Evolutionary conservation across 2,329 filamentous ascomycete genomes (phyloP).

Genomic region (Phoma sp.): DNA sequence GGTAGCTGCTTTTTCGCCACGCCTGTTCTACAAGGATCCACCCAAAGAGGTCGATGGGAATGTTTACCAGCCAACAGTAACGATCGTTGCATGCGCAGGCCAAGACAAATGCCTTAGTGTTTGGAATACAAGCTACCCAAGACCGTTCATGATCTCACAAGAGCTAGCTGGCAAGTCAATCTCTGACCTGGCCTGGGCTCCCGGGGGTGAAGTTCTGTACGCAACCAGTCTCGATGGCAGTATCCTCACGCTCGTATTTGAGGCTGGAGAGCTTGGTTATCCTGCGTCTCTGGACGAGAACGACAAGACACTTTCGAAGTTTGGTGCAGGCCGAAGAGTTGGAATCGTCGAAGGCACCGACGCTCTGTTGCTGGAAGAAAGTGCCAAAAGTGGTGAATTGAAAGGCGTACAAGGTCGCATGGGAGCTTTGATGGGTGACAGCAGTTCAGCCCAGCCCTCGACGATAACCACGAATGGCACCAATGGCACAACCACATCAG

Average conservation of each 20-base stretch:
- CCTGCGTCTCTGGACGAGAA: constrained; percentile 87
- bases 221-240: constrained; percentile 88
- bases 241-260: constrained; percentile 81
- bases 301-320: constrained; percentile 90
- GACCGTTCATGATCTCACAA: constrained; percentile 87
- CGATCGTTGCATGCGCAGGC: constrained; percentile 94
- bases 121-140: constrained; percentile 95
- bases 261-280: constrained; percentile 86
- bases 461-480: constrained; percentile 62
- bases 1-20: constrained; percentile 94
- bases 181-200: constrained; percentile 91
- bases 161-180: constrained; percentile 91
- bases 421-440: constrained; percentile 97
- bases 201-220: constrained; percentile 86
- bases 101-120: constrained; percentile 96
- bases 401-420: constrained; percentile 91
- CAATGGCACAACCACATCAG: constrained; percentile 52
- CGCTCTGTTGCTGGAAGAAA: constrained; percentile 83
- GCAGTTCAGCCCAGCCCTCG: constrained; percentile 52
- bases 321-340: constrained; percentile 84
- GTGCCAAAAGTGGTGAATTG: constrained; percentile 88
- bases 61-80: constrained; percentile 66
- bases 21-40: constrained; percentile 80
- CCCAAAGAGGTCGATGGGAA: constrained; percentile 57
- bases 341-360: constrained; percentile 94